Conservation (phyloP, 495 filamentous ascomycete species). For the Podospora comata region DNA sequence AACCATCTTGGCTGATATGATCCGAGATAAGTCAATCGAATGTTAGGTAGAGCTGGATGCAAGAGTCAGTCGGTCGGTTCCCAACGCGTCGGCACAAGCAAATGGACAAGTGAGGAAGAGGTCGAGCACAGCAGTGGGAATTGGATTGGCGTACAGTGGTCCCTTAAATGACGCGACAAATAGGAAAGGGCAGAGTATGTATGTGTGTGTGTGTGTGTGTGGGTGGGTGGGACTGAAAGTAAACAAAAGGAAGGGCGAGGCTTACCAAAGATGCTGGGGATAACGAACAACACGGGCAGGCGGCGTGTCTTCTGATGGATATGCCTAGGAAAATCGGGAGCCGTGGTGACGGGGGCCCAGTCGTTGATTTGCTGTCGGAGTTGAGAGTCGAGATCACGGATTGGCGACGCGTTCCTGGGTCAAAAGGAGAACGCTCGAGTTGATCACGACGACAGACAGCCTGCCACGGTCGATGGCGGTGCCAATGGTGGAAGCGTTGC, state of each 20-base stretch:
- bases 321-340: conserved; percentile 16
- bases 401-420: conserved; percentile 14
- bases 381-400: conserved; percentile 20
- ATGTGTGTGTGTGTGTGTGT: background rate
- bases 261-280: conserved; percentile 24
- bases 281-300: conserved; percentile 12
- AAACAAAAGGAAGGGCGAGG: background rate
- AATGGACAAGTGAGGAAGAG: background rate
- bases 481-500: conserved; percentile 16
- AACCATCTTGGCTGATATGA: conserved; percentile 40
- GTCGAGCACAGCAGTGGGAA: background rate
- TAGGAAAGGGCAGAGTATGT: background rate
- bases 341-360: conserved; percentile 9
- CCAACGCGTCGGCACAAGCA: conserved; percentile 9
- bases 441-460: conserved; percentile 20
- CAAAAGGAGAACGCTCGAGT: conserved; percentile 13
- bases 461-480: conserved; percentile 23
- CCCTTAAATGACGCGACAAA: conserved; percentile 11
- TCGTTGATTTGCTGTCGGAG: conserved; percentile 3
- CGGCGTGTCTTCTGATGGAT: conserved; percentile 16
- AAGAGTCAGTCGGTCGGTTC: conserved; percentile 6
- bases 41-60: conserved; percentile 17
- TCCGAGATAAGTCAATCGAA: conserved; percentile 17
- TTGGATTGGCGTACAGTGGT: background rate
- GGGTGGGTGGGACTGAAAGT: background rate